Conservation (phyloP, 306 rosid genomes). For the Lablab purpureus region DNA sequence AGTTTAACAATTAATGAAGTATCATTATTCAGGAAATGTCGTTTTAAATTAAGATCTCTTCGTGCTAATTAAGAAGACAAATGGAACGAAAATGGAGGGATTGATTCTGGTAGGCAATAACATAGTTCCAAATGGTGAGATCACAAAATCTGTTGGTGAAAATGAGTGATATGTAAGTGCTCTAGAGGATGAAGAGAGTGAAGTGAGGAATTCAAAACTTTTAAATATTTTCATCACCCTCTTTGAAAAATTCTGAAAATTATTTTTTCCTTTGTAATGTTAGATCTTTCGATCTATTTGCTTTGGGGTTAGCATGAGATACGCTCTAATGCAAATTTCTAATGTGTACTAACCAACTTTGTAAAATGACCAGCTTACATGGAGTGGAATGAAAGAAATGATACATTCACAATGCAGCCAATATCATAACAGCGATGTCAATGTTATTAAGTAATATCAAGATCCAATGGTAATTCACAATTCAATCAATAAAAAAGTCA, state of each 20-base stretch:
- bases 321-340: not conserved
- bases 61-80: conserved; percentile 22
- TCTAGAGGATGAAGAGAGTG: not conserved
- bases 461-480: not conserved
- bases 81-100: conserved; percentile 22
- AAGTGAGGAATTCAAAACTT: not conserved
- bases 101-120: conserved; percentile 18
- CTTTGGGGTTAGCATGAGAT: not conserved
- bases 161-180: not conserved
- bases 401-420: not conserved
- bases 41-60: conserved; percentile 38
- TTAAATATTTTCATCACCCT: not conserved
- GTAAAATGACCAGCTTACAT: not conserved
- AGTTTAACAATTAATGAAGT: conserved; percentile 37
- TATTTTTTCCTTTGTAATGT: not conserved
- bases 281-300: not conserved
- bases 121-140: conserved; percentile 12
- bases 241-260: not conserved
- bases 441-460: not conserved
- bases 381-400: conserved; percentile 2
- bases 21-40: conserved; percentile 27
- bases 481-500: not conserved
- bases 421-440: not conserved
- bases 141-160: conserved; percentile 1
- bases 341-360: not conserved